A percentile compares a stretch with the other conserved stretches of the same genome.
These are phyloP conservation scores for Geosiphon pyriformis DNA, from an alignment of 192 early-diverging fungal genomes.

Conservation along the genomic window DNA sequence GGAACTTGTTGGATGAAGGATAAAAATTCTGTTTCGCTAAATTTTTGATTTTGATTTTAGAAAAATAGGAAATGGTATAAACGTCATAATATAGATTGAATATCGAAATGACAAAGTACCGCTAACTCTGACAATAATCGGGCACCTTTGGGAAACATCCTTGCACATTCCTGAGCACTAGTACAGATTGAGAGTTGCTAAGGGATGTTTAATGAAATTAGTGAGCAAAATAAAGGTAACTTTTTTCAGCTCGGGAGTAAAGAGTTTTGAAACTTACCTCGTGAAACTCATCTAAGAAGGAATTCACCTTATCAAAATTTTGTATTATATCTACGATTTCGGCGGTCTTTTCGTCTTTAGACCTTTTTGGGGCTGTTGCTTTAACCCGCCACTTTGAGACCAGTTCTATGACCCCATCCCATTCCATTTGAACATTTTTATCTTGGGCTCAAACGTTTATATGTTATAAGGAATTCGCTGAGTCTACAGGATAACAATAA, in stretches of 20 bases:
- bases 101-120: conserved; percentile 1
- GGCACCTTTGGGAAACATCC: conserved; percentile 6
- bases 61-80: neutral
- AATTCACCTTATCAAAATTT: neutral
- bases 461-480: too few species aligned
- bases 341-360: neutral
- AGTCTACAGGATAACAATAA: too few species aligned
- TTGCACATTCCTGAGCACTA: neutral
- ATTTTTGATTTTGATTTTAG: neutral
- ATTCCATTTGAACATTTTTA: conserved; percentile 21
- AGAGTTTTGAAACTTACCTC: neutral
- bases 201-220: neutral
- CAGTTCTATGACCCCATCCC: conserved; percentile 4
- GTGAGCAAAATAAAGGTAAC: neutral
- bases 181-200: conserved; percentile 1
- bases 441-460: too few species aligned
- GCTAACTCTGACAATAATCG: conserved; percentile 7
- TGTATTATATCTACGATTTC: conserved; percentile 6
- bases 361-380: neutral
- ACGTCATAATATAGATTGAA: neutral
- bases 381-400: neutral
- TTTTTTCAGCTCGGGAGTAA: neutral
- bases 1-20: neutral
- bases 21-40: conserved; percentile 8
- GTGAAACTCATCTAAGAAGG: conserved; percentile 2